Percentiles rank a stretch among this genome's conserved stretches.
phyloP scores from a whole-genome alignment of 2,329 filamentous ascomycete species.

The Neocatenulostroma microsporum region DNA sequence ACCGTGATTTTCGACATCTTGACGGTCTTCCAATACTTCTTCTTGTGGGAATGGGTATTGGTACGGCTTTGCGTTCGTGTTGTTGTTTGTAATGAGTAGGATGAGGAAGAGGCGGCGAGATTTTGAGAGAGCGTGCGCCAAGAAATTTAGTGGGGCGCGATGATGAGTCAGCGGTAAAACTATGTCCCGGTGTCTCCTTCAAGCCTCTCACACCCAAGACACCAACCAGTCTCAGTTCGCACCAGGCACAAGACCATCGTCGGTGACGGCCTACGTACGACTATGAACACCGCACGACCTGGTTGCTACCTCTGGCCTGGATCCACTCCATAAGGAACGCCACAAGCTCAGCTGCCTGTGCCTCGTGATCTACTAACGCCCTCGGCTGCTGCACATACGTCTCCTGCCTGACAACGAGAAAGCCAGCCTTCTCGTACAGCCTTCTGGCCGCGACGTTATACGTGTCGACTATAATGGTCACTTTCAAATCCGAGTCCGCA shows the following conservation, averaged over 20 bases:
- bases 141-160: neutral
- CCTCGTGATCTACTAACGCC: constrained; percentile 7
- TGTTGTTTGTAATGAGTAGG: constrained; percentile 9
- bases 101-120: constrained; percentile 10
- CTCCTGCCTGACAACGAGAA: constrained; percentile 17
- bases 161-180: neutral
- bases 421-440: constrained; percentile 25
- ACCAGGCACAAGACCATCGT: no score
- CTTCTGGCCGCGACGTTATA: constrained; percentile 20
- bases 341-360: constrained; percentile 8
- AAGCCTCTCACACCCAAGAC: no score
- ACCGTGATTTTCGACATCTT: constrained; percentile 73
- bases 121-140: constrained; percentile 1
- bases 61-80: constrained; percentile 29
- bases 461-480: constrained; percentile 20
- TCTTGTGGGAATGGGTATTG: constrained; percentile 23
- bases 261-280: no score
- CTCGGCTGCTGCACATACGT: constrained; percentile 18
- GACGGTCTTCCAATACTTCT: constrained; percentile 44
- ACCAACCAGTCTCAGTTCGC: no score
- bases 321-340: constrained; percentile 19
- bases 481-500: constrained; percentile 3
- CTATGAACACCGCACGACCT: no score
- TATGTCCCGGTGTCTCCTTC: neutral
- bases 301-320: no score